Conservation (phyloP, 2,329 filamentous ascomycete species). For the Exophiala sp. region DNA sequence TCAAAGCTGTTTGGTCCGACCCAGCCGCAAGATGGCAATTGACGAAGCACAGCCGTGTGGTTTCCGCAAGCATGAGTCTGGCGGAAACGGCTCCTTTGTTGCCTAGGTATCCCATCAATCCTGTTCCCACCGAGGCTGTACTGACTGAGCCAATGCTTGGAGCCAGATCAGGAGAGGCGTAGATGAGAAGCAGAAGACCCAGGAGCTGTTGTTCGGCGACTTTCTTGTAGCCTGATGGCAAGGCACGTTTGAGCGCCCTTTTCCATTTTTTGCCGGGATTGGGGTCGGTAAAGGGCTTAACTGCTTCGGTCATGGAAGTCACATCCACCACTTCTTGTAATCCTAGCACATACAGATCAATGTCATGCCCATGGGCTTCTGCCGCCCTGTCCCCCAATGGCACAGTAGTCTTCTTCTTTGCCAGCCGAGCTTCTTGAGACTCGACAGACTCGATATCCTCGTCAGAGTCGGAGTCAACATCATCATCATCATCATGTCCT, state of each 20-base stretch:
- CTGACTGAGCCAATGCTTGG: constrained; percentile 74
- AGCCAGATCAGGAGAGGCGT: constrained; percentile 70
- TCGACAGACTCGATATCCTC: constrained; percentile 39
- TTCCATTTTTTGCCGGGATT: constrained; percentile 73
- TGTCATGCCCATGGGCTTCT: constrained; percentile 54
- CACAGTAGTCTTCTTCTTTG: constrained; percentile 40
- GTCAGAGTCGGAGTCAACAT: constrained; percentile 27
- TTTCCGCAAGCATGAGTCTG: constrained; percentile 79
- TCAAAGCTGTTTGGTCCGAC: constrained; percentile 66
- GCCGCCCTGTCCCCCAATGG: constrained; percentile 42
- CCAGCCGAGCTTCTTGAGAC: constrained; percentile 44
- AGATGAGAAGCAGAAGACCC: constrained; percentile 76
- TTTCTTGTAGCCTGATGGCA: constrained; percentile 71
- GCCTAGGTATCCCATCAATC: constrained; percentile 84
- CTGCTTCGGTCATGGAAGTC: constrained; percentile 68
- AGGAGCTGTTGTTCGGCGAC: constrained; percentile 79
- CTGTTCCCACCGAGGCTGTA: constrained; percentile 77
- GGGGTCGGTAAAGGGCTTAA: constrained; percentile 69
- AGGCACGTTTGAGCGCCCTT: constrained; percentile 61
- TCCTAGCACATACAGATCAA: constrained; percentile 84
- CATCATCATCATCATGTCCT: constrained; percentile 29
- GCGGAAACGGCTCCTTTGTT: constrained; percentile 89
- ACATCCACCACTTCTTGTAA: constrained; percentile 91
- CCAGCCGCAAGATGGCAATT: constrained; percentile 91
- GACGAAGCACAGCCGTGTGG: constrained; percentile 80